A percentile compares a stretch with the other conserved stretches of the same genome.
These are phyloP conservation scores for Cylindrotheca closterium DNA, from an alignment of 108 stramenopile genomes.

Conservation along the genomic window DNA sequence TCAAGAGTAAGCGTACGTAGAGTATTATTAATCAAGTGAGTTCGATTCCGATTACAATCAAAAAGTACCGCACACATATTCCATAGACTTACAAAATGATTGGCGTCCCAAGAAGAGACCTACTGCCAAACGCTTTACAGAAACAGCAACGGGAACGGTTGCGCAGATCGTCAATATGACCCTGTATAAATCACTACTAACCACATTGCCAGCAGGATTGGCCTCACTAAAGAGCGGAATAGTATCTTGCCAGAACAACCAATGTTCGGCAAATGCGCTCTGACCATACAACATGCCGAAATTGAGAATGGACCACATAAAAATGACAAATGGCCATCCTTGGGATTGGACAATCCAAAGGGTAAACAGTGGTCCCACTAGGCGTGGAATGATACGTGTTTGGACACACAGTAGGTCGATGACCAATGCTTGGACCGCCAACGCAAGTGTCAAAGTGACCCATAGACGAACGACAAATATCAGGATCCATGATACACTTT, in stretches of 20 bases:
- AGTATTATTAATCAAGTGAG: too few species aligned
- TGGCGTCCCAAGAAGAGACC: constrained; percentile 59
- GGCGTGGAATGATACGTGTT: constrained; percentile 5
- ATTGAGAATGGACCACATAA: constrained; percentile 39
- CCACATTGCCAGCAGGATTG: constrained; percentile 30
- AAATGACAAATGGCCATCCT: constrained; percentile 50
- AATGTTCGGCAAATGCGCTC: constrained; percentile 31
- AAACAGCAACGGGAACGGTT: constrained; percentile 42
- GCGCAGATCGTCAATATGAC: constrained; percentile 26
- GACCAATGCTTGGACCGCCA: constrained; percentile 20
- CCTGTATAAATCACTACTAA: constrained; percentile 11
- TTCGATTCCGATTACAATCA: too few species aligned
- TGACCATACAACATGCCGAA: constrained; percentile 27
- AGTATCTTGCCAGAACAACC: constrained; percentile 20
- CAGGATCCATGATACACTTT: constrained; percentile 38
- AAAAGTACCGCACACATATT: too few species aligned
- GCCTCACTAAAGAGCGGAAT: constrained; percentile 27
- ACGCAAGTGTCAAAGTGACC: constrained; percentile 26
- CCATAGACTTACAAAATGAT: constrained; percentile 43
- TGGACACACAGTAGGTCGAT: constrained; percentile 38
- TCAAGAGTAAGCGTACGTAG: too few species aligned
- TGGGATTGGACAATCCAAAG: constrained; percentile 41
- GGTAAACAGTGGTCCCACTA: constrained; percentile 27
- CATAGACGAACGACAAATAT: constrained; percentile 35
- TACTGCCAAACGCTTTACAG: constrained; percentile 56